Evolutionary conservation across 495 filamentous ascomycete genomes (phyloP).

Genomic region (Penicillium riverlandense): DNA sequence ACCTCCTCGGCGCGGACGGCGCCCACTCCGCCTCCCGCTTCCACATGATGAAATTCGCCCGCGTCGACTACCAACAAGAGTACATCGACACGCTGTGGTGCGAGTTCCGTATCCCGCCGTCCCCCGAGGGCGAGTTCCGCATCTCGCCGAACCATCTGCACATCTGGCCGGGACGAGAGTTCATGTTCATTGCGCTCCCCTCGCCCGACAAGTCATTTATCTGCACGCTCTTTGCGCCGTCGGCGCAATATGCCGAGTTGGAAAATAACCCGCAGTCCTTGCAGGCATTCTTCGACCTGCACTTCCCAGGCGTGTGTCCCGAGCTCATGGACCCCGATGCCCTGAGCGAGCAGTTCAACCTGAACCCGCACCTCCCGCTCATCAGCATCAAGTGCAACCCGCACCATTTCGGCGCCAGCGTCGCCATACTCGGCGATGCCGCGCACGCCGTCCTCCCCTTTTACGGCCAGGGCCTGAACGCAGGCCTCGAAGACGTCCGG

Average conservation of each 20-base stretch:
- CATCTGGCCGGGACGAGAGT: slow-evolving; percentile 88
- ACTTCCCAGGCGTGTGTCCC: slow-evolving; percentile 83
- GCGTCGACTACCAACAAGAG: slow-evolving; percentile 86
- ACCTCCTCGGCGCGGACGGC: slow-evolving; percentile 92
- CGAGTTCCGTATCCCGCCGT: slow-evolving; percentile 77
- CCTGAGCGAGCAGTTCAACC: slow-evolving; percentile 61
- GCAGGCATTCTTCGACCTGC: slow-evolving; percentile 61
- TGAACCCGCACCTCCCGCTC: slow-evolving; percentile 83
- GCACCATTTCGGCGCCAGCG: slow-evolving; percentile 71
- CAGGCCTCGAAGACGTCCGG: slow-evolving; percentile 78
- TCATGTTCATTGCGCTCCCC: slow-evolving; percentile 98
- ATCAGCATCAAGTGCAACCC: slow-evolving; percentile 89
- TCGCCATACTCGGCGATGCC: slow-evolving; percentile 84
- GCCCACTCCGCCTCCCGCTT: slow-evolving; percentile 85
- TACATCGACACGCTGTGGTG: slow-evolving; percentile 98
- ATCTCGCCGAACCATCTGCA: slow-evolving; percentile 90
- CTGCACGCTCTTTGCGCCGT: slow-evolving; percentile 84
- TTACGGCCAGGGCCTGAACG: slow-evolving; percentile 85
- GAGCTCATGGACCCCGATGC: slow-evolving; percentile 64
- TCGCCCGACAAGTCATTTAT: slow-evolving; percentile 86
- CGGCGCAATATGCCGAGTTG: slow-evolving; percentile 42
- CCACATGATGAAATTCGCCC: slow-evolving; percentile 87
- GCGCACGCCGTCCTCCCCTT: slow-evolving; percentile 98
- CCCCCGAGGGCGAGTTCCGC: slow-evolving; percentile 50
- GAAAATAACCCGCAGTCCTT: slow-evolving; percentile 49